Evolutionary conservation across 1,284 basidiomycete genomes (phyloP).

Genomic region (Prillingera fragicola): DNA sequence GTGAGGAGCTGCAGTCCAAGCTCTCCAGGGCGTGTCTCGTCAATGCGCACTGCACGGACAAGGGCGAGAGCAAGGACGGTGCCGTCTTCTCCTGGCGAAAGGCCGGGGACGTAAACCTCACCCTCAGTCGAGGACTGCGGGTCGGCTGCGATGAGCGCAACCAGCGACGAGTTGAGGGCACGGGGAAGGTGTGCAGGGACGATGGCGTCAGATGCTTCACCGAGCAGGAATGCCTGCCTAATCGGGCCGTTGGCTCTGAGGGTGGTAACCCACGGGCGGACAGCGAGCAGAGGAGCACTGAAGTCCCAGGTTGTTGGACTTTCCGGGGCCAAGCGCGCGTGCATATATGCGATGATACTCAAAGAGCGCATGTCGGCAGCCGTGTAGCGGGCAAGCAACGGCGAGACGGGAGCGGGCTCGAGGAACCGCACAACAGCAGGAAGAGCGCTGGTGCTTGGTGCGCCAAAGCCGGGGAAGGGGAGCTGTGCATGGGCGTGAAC

Average conservation of each 20-base stretch:
- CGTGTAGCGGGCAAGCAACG: constrained; percentile 55
- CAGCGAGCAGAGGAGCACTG: constrained; percentile 60
- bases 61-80: constrained; percentile 64
- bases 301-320: constrained; percentile 59
- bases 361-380: constrained; percentile 70
- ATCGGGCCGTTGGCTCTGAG: constrained; percentile 52
- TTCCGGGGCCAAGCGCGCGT: constrained; percentile 50
- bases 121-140: constrained; percentile 7
- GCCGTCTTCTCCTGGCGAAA: constrained; percentile 54
- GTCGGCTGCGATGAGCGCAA: constrained; percentile 58
- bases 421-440: constrained; percentile 8
- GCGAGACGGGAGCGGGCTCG: constrained; percentile 37
- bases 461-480: constrained; percentile 9
- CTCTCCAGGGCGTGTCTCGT: constrained; percentile 8
- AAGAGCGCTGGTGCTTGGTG: background rate
- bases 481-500: constrained; percentile 12
- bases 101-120: constrained; percentile 56
- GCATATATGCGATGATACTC: constrained; percentile 73
- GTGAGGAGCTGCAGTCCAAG: constrained; percentile 61
- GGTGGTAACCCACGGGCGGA: constrained; percentile 64
- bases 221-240: constrained; percentile 60
- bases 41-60: constrained; percentile 56
- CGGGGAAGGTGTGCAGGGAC: constrained; percentile 59
- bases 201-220: constrained; percentile 69
- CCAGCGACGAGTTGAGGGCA: constrained; percentile 74